Evolutionary conservation across 495 filamentous ascomycete genomes (phyloP).

Genomic region (Daldinia concentrica): DNA sequence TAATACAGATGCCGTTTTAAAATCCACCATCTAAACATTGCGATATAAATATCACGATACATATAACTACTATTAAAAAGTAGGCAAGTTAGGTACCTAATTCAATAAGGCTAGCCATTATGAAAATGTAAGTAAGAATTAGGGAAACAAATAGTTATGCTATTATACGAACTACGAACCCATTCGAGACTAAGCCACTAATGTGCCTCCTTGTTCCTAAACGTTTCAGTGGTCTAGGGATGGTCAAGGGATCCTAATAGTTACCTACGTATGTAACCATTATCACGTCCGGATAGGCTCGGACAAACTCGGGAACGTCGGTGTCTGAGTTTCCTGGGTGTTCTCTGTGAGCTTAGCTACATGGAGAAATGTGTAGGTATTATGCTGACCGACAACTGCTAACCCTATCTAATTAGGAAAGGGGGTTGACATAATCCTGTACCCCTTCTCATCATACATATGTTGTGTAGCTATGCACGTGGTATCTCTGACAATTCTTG

Average conservation of each 20-base stretch:
- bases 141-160: background rate
- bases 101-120: background rate
- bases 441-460: background rate
- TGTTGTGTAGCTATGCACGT: background rate
- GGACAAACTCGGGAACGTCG: background rate
- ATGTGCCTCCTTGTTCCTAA: background rate
- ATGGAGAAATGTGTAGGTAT: background rate
- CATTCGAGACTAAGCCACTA: background rate
- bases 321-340: background rate
- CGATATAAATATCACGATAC: background rate
- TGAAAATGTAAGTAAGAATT: background rate
- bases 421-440: background rate
- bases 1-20: background rate
- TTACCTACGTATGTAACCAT: background rate
- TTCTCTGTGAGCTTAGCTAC: background rate
- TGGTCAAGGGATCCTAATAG: background rate
- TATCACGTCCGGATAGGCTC: background rate
- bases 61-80: background rate
- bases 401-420: background rate
- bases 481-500: background rate
- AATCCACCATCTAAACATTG: background rate
- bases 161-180: background rate
- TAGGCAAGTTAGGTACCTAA: background rate
- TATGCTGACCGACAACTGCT: background rate
- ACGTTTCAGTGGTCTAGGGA: background rate